Percentiles rank a stretch among this genome's conserved stretches.
These are phyloP conservation scores for Russula vinacea DNA, from an alignment of 768 basidiomycete genomes.

Conservation along the genomic window DNA sequence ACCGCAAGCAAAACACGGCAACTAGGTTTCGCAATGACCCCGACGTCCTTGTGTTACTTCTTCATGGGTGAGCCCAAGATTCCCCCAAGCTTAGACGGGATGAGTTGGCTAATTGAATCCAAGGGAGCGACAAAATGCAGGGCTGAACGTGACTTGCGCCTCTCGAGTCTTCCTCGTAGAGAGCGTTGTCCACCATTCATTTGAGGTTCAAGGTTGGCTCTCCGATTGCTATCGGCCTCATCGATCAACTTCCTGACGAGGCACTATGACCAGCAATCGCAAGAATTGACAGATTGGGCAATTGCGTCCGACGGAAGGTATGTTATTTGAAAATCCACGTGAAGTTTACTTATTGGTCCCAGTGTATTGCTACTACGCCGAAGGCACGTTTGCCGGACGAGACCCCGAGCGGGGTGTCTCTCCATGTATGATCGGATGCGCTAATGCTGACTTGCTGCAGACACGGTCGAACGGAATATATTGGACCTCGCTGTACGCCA, in stretches of 20 bases:
- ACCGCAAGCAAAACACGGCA: constrained; percentile 55
- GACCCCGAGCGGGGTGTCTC: neutral
- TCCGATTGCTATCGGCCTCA: constrained; percentile 19
- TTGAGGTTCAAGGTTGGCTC: constrained; percentile 73
- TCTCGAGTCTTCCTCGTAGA: constrained; percentile 77
- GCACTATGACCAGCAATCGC: constrained; percentile 62
- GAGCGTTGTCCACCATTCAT: constrained; percentile 83
- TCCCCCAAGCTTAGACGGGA: neutral
- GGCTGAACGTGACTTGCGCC: constrained; percentile 76
- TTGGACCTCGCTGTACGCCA: constrained; percentile 76
- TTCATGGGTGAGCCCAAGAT: constrained; percentile 56
- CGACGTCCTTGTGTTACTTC: constrained; percentile 63
- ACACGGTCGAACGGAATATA: constrained; percentile 81
- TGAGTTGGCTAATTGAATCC: constrained; percentile 7
- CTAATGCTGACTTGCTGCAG: constrained; percentile 37
- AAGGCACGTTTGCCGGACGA: constrained; percentile 44
- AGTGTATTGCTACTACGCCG: constrained; percentile 82
- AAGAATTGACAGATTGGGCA: constrained; percentile 85
- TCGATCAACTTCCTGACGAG: constrained; percentile 22
- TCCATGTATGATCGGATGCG: neutral
- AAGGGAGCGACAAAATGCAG: constrained; percentile 84
- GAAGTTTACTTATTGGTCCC: constrained; percentile 14
- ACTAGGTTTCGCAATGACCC: constrained; percentile 69
- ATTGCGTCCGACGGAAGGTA: constrained; percentile 70
- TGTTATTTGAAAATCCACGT: constrained; percentile 24